Evolutionary conservation across 2,329 filamentous ascomycete genomes (phyloP).

Genomic region (Berkeleyomyces basicola): DNA sequence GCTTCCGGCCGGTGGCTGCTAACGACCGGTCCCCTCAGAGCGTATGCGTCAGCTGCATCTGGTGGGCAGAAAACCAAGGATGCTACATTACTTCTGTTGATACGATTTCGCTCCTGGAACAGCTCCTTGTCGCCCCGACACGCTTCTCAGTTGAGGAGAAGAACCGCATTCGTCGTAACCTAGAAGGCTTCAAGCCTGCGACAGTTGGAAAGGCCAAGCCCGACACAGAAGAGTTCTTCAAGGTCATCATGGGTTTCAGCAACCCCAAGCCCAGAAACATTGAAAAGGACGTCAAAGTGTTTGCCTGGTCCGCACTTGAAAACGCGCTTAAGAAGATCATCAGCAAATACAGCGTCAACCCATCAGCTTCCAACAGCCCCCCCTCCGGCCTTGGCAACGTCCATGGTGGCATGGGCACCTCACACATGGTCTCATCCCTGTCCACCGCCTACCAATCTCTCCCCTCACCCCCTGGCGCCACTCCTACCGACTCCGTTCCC

Average conservation of each 20-base stretch:
- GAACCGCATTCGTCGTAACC: conserved; percentile 88
- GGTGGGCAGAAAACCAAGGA: conserved; percentile 81
- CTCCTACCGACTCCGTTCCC: conserved; percentile 22
- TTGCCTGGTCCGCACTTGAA: conserved; percentile 82
- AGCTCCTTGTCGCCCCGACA: conserved; percentile 56
- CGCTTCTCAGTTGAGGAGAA: conserved; percentile 95
- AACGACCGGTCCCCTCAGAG: conserved; percentile 69
- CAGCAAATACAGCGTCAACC: conserved; percentile 65
- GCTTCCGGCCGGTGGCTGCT: conserved; percentile 61
- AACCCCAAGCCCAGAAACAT: conserved; percentile 93
- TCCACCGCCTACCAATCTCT: conserved; percentile 27
- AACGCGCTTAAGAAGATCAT: conserved; percentile 95
- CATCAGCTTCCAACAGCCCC: conserved; percentile 24
- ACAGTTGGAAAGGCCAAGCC: conserved; percentile 87
- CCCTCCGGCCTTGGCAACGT: conserved; percentile 16
- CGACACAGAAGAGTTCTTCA: conserved; percentile 95
- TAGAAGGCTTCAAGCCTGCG: conserved; percentile 82
- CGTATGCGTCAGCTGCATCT: conserved; percentile 94
- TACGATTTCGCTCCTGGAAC: conserved; percentile 87
- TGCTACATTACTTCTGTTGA: conserved; percentile 94
- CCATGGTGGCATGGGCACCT: neutral
- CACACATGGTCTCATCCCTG: conserved; percentile 26
- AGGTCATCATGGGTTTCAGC: conserved; percentile 95
- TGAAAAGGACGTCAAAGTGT: conserved; percentile 98
- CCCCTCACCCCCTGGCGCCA: conserved; percentile 28